phyloP scores from a whole-genome alignment of 2,329 filamentous ascomycete genomes.

The Botrytis deweyae region DNA sequence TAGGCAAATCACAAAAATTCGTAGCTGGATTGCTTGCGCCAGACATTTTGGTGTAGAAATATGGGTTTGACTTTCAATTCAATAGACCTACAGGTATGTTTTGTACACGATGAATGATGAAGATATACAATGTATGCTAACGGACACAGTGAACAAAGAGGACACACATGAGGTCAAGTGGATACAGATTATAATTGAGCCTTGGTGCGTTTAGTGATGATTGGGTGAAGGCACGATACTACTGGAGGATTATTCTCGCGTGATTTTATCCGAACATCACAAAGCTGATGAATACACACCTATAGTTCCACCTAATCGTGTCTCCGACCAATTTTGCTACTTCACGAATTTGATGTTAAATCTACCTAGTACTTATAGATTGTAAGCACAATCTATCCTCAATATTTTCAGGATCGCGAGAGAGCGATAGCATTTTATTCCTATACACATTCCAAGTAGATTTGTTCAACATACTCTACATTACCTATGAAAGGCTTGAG shows the following conservation, averaged over 20 bases:
- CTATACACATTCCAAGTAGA: not conserved
- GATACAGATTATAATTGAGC: not conserved
- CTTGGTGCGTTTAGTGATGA: accelerated
- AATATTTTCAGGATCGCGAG: not conserved
- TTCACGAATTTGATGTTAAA: not conserved
- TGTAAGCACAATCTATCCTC: not conserved
- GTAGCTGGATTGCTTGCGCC: not conserved
- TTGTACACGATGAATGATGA: not conserved
- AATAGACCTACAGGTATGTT: not conserved
- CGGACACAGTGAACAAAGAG: not conserved
- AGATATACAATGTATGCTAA: not conserved
- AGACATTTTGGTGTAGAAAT: not conserved
- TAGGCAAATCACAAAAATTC: not conserved
- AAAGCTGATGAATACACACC: accelerated
- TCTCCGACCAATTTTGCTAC: not conserved
- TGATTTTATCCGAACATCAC: accelerated
- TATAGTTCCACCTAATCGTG: not conserved
- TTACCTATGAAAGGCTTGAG: too few species aligned
- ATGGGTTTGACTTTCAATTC: not conserved
- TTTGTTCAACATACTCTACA: not conserved
- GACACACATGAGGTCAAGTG: not conserved
- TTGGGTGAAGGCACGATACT: accelerated
- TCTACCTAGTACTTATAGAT: not conserved
- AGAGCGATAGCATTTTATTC: not conserved
- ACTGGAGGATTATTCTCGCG: not conserved